phyloP scores from a whole-genome alignment of 1,139 yeast species.

The Pneumocystis sp. region DNA sequence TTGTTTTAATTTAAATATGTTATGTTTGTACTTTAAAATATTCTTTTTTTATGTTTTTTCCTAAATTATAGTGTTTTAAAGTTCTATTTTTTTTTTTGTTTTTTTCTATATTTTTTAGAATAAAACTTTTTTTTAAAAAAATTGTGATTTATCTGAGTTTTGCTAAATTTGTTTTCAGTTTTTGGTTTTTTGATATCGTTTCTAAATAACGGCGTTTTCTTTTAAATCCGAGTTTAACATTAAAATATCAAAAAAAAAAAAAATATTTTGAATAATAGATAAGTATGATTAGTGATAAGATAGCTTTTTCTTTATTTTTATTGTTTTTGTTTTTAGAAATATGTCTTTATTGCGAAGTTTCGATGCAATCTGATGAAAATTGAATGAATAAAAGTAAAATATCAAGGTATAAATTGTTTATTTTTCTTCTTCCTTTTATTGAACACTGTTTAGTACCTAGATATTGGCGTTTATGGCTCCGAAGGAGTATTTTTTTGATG shows the following conservation, averaged over 20 bases:
- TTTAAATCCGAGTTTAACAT: too few species aligned
- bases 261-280: neutral
- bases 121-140: neutral
- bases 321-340: neutral
- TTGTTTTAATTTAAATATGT: slow-evolving; percentile 3
- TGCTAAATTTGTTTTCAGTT: neutral
- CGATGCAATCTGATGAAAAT: neutral
- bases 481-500: neutral
- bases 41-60: neutral
- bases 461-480: neutral
- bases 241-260: neutral
- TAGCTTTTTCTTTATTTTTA: neutral
- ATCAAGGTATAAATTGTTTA: neutral
- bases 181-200: neutral
- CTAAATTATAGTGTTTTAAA: neutral
- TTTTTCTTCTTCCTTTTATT: neutral
- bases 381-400: neutral
- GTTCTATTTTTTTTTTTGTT: neutral
- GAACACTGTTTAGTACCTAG: neutral
- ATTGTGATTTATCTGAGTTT: neutral
- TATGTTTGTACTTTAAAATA: neutral
- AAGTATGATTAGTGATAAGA: too few species aligned
- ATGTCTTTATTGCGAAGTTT: neutral
- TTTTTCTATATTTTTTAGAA: neutral
- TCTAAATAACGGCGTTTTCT: neutral